Conservation (phyloP, 108 stramenopile genomes). For the Conticribra weissflogii region DNA sequence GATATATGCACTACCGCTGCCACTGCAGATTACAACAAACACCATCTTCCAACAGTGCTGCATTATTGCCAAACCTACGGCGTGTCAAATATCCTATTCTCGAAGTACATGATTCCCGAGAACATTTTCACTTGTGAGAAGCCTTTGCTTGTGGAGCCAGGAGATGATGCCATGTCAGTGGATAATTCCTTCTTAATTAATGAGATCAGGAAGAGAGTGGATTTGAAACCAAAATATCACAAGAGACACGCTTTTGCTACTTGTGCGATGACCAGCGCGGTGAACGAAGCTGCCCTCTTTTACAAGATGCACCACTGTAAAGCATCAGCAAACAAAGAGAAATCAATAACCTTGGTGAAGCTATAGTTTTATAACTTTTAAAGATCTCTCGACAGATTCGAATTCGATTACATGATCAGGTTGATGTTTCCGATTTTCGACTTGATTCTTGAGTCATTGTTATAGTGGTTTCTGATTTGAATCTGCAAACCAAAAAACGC, state of each 20-base stretch:
- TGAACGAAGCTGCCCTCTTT: slow-evolving; percentile 79
- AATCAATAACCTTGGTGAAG: slow-evolving; percentile 15
- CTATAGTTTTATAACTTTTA: neutral
- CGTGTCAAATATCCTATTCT: slow-evolving; percentile 67
- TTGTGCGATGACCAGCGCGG: slow-evolving; percentile 66
- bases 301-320: slow-evolving; percentile 84
- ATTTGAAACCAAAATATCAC: slow-evolving; percentile 44
- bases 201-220: neutral
- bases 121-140: slow-evolving; percentile 74
- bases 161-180: slow-evolving; percentile 47
- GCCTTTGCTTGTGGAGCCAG: slow-evolving; percentile 65
- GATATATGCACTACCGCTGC: slow-evolving; percentile 28
- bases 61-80: slow-evolving; percentile 87
- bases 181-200: slow-evolving; percentile 19
- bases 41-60: slow-evolving; percentile 58
- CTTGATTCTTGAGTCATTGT: too few species aligned
- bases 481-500: neutral
- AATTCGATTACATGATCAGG: neutral
- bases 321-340: slow-evolving; percentile 58
- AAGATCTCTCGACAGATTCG: neutral
- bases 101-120: slow-evolving; percentile 65
- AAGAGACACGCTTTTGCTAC: slow-evolving; percentile 71
- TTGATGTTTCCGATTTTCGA: neutral
- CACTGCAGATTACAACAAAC: slow-evolving; percentile 19
- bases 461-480: too few species aligned